Evolutionary conservation across 768 basidiomycete species (phyloP).

Genomic region (Mycena chlorophos): DNA sequence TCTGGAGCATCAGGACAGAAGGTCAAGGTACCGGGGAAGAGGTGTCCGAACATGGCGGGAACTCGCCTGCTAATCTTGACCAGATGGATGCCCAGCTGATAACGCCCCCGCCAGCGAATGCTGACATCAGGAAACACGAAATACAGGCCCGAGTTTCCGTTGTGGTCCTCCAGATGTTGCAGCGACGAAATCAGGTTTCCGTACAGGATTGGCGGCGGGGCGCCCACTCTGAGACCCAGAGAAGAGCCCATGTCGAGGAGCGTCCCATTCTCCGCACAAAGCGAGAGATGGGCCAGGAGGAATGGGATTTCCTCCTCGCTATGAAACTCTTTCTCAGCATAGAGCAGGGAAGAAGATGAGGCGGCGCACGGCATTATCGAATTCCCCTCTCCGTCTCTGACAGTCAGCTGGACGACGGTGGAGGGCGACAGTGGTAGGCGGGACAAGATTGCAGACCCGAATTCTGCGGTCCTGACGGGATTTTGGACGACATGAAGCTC

Average conservation of each 20-base stretch:
- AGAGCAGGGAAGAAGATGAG: conserved; percentile 8
- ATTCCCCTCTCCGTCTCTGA: conserved; percentile 71
- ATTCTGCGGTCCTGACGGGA: conserved; percentile 79
- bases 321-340: conserved; percentile 22
- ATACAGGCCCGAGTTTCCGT: conserved; percentile 79
- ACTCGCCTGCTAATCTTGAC: conserved; percentile 76
- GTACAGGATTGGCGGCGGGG: conserved; percentile 67
- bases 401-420: conserved; percentile 74
- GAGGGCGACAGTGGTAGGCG: conserved; percentile 85
- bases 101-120: conserved; percentile 75
- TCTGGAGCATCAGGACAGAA: conserved; percentile 14
- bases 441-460: conserved; percentile 70
- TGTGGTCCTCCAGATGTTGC: conserved; percentile 75
- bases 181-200: conserved; percentile 85
- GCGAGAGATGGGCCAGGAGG: conserved; percentile 78
- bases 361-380: conserved; percentile 80
- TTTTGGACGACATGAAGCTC: conserved; percentile 85
- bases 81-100: conserved; percentile 71
- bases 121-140: conserved; percentile 92
- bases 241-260: conserved; percentile 66
- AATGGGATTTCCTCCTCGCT: conserved; percentile 88
- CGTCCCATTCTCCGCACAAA: conserved; percentile 69
- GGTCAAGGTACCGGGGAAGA: conserved; percentile 9
- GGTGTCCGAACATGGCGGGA: conserved; percentile 19
- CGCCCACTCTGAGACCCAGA: conserved; percentile 33